These are phyloP conservation scores for Macadamia tetraphylla DNA, from an alignment of 164 flowering plant species.

Conservation along the genomic window DNA sequence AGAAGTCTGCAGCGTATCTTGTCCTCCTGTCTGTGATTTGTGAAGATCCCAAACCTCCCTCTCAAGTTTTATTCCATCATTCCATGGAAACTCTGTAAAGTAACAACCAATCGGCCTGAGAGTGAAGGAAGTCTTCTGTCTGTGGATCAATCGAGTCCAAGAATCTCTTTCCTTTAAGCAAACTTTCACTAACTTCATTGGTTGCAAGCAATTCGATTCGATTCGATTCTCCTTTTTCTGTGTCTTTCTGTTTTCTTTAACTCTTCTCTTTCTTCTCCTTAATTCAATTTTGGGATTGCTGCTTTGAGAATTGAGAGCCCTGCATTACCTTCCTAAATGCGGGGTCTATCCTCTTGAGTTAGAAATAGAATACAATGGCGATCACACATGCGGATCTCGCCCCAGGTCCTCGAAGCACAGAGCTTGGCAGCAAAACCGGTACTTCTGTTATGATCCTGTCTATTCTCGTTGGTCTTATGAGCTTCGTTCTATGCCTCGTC, in stretches of 20 bases:
- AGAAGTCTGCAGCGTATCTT: no score
- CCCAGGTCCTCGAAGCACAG: conserved; percentile 36
- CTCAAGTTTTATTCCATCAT: no score
- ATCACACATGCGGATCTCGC: conserved; percentile 86
- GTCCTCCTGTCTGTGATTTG: no score
- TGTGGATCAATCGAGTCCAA: neutral
- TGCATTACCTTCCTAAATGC: neutral
- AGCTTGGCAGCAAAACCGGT: conserved; percentile 63
- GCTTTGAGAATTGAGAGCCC: neutral
- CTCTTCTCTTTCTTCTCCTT: neutral
- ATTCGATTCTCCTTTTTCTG: conserved; percentile 13
- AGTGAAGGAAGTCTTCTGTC: no score
- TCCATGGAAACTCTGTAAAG: no score
- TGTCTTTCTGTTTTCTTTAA: neutral
- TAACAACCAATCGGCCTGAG: no score
- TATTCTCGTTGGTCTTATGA: conserved; percentile 60
- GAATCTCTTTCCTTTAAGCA: conserved; percentile 77
- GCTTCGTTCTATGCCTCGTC: conserved; percentile 75
- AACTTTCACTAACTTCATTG: conserved; percentile 32
- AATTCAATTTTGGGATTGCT: neutral
- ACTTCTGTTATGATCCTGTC: conserved; percentile 47
- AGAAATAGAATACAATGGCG: conserved; percentile 38
- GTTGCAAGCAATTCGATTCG: conserved; percentile 60
- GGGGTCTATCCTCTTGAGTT: neutral
- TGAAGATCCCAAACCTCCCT: no score